Conservation (phyloP, 495 filamentous ascomycete genomes). For the Sordaria brevicollis region DNA sequence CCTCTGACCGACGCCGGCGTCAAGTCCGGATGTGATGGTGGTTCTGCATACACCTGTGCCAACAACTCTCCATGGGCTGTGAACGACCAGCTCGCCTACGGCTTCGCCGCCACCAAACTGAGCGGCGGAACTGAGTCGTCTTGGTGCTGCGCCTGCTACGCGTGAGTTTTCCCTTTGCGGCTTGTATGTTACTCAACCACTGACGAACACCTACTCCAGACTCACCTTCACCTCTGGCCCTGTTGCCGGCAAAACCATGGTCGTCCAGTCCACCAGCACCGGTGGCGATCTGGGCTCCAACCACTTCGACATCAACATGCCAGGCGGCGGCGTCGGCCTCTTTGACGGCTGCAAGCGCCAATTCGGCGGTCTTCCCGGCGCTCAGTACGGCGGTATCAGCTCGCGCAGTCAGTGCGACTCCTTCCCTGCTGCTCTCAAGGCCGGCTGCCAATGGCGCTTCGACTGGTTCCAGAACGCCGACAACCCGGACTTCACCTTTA, state of each 20-base stretch:
- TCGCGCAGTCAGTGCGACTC: constrained; percentile 35
- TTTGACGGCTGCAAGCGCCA: constrained; percentile 44
- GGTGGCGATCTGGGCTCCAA: constrained; percentile 44
- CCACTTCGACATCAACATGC: constrained; percentile 50
- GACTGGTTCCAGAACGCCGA: constrained; percentile 48
- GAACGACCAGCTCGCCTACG: constrained; percentile 40
- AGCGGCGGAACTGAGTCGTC: constrained; percentile 30
- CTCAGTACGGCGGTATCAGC: constrained; percentile 44
- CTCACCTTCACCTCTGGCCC: constrained; percentile 28
- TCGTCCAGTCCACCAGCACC: constrained; percentile 55
- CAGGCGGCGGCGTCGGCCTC: constrained; percentile 47
- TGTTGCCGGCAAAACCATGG: constrained; percentile 44
- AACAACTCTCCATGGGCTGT: constrained; percentile 46
- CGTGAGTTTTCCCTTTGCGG: constrained; percentile 28
- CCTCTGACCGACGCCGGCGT: constrained; percentile 18
- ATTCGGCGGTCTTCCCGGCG: constrained; percentile 45
- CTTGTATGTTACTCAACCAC: constrained; percentile 1
- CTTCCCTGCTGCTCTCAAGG: constrained; percentile 40
- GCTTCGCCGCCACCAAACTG: constrained; percentile 43
- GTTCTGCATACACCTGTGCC: constrained; percentile 42
- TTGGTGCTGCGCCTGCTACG: constrained; percentile 50
- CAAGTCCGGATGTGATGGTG: constrained; percentile 30
- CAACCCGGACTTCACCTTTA: constrained; percentile 44
- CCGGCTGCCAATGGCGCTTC: constrained; percentile 49
- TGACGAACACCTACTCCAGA: constrained; percentile 8